Evolutionary conservation across 495 filamentous ascomycete genomes (phyloP).

Genomic region (Aspergillus homomorphus): DNA sequence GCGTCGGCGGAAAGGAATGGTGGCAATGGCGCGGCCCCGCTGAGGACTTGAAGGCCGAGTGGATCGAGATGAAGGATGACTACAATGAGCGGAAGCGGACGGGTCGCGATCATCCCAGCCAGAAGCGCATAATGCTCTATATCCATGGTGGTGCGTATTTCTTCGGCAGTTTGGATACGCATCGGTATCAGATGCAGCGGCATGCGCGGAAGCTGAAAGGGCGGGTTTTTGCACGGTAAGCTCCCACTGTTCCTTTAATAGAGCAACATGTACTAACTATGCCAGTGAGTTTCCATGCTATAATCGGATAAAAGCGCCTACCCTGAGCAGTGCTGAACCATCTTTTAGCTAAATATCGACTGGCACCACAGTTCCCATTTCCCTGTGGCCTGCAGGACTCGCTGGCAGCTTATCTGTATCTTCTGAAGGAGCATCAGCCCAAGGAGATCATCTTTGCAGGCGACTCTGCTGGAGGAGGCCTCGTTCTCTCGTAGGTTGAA

Average conservation of each 20-base stretch:
- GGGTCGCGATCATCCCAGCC: constrained; percentile 26
- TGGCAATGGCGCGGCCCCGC: constrained; percentile 83
- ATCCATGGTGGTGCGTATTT: constrained; percentile 82
- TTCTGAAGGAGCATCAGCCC: constrained; percentile 69
- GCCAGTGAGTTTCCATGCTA: constrained; percentile 31
- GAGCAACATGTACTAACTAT: constrained; percentile 19
- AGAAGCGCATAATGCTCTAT: constrained; percentile 85
- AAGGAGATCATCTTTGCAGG: constrained; percentile 79
- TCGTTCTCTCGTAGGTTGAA: constrained; percentile 63
- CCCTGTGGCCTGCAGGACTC: constrained; percentile 89
- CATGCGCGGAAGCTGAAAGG: constrained; percentile 92
- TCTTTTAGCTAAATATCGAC: constrained; percentile 64
- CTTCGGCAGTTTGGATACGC: constrained; percentile 91
- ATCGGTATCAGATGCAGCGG: constrained; percentile 92
- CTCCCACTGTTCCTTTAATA: neutral
- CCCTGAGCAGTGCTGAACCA: constrained; percentile 11
- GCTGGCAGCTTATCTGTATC: constrained; percentile 77
- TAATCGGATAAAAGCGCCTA: too few relatives aligned
- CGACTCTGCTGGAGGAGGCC: constrained; percentile 87
- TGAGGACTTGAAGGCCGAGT: constrained; percentile 72
- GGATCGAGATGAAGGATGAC: constrained; percentile 91
- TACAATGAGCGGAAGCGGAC: constrained; percentile 65
- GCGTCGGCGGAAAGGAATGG: constrained; percentile 81
- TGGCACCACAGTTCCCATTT: constrained; percentile 93
- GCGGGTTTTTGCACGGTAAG: constrained; percentile 71